These are phyloP conservation scores for Teratosphaeria epicoccoides DNA, from an alignment of 2,329 filamentous ascomycete genomes.

Conservation along the genomic window DNA sequence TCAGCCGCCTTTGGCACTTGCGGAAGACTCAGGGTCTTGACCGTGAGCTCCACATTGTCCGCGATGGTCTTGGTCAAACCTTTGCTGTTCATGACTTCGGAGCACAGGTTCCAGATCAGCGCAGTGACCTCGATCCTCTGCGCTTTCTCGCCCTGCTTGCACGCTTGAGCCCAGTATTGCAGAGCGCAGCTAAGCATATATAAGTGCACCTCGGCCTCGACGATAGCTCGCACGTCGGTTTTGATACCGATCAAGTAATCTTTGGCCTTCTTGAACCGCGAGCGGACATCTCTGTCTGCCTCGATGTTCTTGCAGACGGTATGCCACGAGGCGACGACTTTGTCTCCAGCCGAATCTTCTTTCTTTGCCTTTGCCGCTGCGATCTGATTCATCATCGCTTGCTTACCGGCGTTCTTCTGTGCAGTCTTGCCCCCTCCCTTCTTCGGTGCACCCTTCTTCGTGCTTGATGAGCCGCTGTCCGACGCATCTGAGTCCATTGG, in stretches of 20 bases:
- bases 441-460: conserved; percentile 17
- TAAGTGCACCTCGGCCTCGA: conserved; percentile 38
- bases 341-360: conserved; percentile 30
- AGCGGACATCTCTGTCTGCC: conserved; percentile 32
- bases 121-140: conserved; percentile 35
- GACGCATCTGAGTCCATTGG: conserved; percentile 21
- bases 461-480: conserved; percentile 14
- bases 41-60: conserved; percentile 24
- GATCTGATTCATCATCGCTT: conserved; percentile 35
- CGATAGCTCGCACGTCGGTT: conserved; percentile 27
- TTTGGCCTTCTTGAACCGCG: conserved; percentile 40
- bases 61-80: conserved; percentile 34
- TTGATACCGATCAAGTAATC: conserved; percentile 38
- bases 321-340: conserved; percentile 37
- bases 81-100: conserved; percentile 28
- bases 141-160: conserved; percentile 23
- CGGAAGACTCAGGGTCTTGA: conserved; percentile 32
- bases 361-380: conserved; percentile 33
- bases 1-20: conserved; percentile 17
- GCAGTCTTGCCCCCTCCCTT: conserved; percentile 25
- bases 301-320: conserved; percentile 37
- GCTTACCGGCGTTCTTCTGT: conserved; percentile 28
- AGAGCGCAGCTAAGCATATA: conserved; percentile 42
- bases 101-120: conserved; percentile 36
- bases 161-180: conserved; percentile 38